Conservation (phyloP, 2,329 filamentous ascomycete species). For the Karstenula rhodostoma region DNA sequence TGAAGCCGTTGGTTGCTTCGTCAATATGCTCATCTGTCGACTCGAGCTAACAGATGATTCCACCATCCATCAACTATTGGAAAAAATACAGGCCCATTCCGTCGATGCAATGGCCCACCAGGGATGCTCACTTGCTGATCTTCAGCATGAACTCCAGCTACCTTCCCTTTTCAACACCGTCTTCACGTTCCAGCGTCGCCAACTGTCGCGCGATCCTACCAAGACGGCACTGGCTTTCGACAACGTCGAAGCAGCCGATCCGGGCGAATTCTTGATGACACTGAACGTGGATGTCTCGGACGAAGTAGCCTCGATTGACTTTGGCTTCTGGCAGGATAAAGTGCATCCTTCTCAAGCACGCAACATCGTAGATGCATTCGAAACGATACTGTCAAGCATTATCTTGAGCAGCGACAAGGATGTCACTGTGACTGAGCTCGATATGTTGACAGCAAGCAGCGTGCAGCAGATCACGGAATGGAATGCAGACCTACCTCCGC, state of each 20-base stretch:
- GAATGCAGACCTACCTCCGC: slow-evolving; percentile 37
- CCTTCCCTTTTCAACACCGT: slow-evolving; percentile 48
- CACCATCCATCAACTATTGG: slow-evolving; percentile 51
- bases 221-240: slow-evolving; percentile 41
- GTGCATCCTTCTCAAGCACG: slow-evolving; percentile 35
- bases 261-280: slow-evolving; percentile 46
- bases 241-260: slow-evolving; percentile 45
- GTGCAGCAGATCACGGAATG: slow-evolving; percentile 37
- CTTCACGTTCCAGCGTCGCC: slow-evolving; percentile 47
- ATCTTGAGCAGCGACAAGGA: slow-evolving; percentile 24
- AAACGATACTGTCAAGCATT: slow-evolving; percentile 35
- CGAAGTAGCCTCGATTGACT: slow-evolving; percentile 38
- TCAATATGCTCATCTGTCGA: slow-evolving; percentile 64
- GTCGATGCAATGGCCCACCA: slow-evolving; percentile 59
- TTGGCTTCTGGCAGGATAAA: slow-evolving; percentile 44
- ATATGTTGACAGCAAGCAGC: slow-evolving; percentile 32
- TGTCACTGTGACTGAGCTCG: slow-evolving; percentile 34
- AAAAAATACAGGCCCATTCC: slow-evolving; percentile 57
- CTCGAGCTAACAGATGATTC: slow-evolving; percentile 49
- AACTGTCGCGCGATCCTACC: slow-evolving; percentile 32
- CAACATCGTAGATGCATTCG: slow-evolving; percentile 42
- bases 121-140: slow-evolving; percentile 54
- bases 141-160: slow-evolving; percentile 47
- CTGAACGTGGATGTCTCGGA: slow-evolving; percentile 46
- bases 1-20: slow-evolving; percentile 60